phyloP scores from a whole-genome alignment of 2,329 filamentous ascomycete genomes.

The Cercospora sp. region DNA sequence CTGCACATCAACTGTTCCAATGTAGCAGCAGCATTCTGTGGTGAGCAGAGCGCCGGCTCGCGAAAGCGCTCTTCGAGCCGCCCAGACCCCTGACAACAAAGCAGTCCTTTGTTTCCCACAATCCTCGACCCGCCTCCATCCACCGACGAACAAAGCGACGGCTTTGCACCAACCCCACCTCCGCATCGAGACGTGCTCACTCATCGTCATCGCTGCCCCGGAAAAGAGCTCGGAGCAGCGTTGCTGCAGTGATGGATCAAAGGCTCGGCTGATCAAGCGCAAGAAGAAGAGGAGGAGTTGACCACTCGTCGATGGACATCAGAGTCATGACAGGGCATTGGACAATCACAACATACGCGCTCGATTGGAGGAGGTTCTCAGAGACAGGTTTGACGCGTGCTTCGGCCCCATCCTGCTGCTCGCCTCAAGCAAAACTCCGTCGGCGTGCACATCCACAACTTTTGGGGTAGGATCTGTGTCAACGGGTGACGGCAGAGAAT shows the following conservation, averaged over 20 bases:
- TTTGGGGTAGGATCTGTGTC: background rate
- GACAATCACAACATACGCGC: slow-evolving; percentile 7
- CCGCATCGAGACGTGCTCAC: background rate
- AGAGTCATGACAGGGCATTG: background rate
- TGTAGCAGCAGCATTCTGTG: background rate
- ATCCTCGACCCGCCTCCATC: background rate
- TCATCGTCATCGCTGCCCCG: background rate
- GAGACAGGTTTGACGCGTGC: background rate
- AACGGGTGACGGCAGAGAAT: background rate
- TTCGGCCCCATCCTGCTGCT: background rate
- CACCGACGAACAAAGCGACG: background rate
- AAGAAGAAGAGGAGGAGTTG: background rate
- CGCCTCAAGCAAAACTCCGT: background rate
- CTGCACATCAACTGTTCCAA: no score
- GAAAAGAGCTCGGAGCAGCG: background rate
- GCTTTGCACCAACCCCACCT: no score
- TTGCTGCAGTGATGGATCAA: background rate
- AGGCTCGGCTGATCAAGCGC: background rate
- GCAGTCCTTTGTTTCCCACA: background rate
- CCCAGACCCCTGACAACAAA: background rate
- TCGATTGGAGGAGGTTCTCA: background rate
- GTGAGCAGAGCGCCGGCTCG: background rate
- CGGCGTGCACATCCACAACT: background rate
- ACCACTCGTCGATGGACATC: no score
- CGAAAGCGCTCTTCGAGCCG: background rate